These are phyloP conservation scores for Suillus cothurnatus DNA, from an alignment of 768 basidiomycete species.

Conservation along the genomic window DNA sequence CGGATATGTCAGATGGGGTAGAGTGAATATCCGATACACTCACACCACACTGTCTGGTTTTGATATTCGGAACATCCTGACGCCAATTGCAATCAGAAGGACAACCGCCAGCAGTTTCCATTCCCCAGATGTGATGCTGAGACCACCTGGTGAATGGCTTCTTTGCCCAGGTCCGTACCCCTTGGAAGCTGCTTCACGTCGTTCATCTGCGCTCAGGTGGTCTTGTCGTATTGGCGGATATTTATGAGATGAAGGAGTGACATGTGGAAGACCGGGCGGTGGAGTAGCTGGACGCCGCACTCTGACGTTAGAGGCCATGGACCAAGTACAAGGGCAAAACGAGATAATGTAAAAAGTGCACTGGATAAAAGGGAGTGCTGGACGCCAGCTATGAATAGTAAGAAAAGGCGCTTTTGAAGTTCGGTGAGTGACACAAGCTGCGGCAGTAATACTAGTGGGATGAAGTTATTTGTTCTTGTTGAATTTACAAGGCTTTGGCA, in stretches of 20 bases:
- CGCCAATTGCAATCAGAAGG: conserved; percentile 69
- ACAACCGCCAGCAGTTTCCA: conserved; percentile 73
- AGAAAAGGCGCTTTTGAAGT: neutral
- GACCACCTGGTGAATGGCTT: conserved; percentile 56
- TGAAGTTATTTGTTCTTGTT: conserved; percentile 11
- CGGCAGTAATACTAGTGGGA: too few relatives aligned
- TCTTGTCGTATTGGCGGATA: conserved; percentile 67
- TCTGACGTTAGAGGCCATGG: conserved; percentile 55
- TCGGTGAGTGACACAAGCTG: neutral
- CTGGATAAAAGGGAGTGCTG: neutral
- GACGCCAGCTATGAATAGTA: neutral
- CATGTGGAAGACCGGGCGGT: conserved; percentile 47
- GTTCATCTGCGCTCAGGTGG: conserved; percentile 73
- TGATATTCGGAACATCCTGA: conserved; percentile 85
- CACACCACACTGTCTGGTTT: conserved; percentile 92
- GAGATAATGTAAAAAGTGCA: conserved; percentile 6
- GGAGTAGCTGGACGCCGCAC: conserved; percentile 72
- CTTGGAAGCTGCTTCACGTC: conserved; percentile 68
- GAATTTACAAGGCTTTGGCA: conserved; percentile 2
- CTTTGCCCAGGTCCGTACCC: conserved; percentile 56
- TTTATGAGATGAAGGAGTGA: conserved; percentile 42
- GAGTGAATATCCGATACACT: conserved; percentile 35
- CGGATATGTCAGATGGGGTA: neutral
- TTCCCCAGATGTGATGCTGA: conserved; percentile 69
- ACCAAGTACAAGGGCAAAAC: conserved; percentile 7